A percentile compares a stretch with the other conserved stretches of the same genome.
phyloP scores from a whole-genome alignment of 2,329 filamentous ascomycete genomes.

The Colletotrichum aenigma region DNA sequence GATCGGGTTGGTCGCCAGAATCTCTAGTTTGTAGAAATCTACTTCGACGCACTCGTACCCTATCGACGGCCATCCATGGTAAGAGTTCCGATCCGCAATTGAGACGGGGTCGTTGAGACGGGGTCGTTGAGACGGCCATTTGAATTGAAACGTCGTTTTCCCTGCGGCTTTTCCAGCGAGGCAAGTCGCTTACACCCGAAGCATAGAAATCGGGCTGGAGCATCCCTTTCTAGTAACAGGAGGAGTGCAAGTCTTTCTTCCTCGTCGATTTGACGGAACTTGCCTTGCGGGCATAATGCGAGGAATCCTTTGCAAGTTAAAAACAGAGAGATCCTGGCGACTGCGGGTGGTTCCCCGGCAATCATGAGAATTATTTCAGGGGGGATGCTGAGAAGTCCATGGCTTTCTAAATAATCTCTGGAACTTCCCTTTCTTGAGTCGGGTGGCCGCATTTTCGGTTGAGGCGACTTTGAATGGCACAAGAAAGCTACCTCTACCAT shows the following conservation, averaged over 20 bases:
- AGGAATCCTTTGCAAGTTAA: not conserved
- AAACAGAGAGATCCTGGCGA: not conserved
- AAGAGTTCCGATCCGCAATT: too few species aligned
- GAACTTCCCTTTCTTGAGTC: fast-evolving
- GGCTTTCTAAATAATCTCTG: not conserved
- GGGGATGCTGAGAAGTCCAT: not conserved
- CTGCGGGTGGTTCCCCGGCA: not conserved
- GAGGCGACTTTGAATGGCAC: not conserved
- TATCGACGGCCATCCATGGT: too few species aligned
- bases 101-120: too few species aligned
- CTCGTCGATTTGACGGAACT: fast-evolving
- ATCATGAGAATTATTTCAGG: not conserved
- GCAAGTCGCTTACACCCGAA: fast-evolving
- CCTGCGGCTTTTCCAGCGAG: too few species aligned
- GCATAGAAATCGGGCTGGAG: not conserved
- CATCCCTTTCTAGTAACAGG: not conserved
- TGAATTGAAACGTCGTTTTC: too few species aligned
- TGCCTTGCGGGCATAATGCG: not conserved
- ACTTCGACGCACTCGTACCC: too few species aligned
- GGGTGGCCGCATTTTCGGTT: too few species aligned
- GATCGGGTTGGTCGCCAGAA: too few species aligned
- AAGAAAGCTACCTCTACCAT: not conserved
- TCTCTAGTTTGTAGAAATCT: too few species aligned
- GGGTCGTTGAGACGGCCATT: too few species aligned
- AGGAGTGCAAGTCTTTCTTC: not conserved